phyloP scores from a whole-genome alignment of 306 rosid genomes.

The Cicer pinnatifidum region DNA sequence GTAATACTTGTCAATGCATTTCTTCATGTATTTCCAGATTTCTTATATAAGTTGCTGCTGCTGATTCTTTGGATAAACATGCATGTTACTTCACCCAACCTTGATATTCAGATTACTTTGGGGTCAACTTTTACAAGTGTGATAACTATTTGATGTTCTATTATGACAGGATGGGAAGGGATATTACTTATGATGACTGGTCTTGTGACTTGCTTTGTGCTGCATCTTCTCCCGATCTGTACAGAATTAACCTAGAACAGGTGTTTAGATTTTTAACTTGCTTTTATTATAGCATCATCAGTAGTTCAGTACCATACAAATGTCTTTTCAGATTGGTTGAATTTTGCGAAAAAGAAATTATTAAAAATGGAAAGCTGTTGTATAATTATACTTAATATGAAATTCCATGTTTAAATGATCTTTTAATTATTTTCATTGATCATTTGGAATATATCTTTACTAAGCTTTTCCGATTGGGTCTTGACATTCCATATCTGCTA shows the following conservation, averaged over 20 bases:
- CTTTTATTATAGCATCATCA: not conserved
- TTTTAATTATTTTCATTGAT: conserved; percentile 17
- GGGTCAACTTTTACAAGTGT: conserved; percentile 5
- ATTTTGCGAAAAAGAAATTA: conserved; percentile 7
- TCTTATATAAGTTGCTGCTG: conserved; percentile 26
- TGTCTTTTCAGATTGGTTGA: conserved; percentile 34
- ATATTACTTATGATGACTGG: conserved; percentile 81
- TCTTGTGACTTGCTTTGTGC: conserved; percentile 98
- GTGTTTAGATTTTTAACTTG: conserved; percentile 50
- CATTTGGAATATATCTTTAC: conserved; percentile 20
- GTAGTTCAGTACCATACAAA: not conserved
- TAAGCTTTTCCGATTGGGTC: conserved; percentile 20
- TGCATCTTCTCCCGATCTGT: conserved; percentile 88
- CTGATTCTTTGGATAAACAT: conserved; percentile 8
- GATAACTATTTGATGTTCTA: conserved; percentile 36
- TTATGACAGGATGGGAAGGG: conserved; percentile 88
- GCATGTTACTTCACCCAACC: conserved; percentile 10
- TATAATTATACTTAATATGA: conserved; percentile 30
- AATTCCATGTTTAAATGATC: conserved; percentile 14
- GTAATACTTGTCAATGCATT: conserved; percentile 7
- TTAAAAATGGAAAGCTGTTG: not conserved
- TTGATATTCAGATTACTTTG: not conserved
- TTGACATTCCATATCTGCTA: conserved; percentile 7
- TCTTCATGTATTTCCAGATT: conserved; percentile 25
- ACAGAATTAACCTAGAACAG: conserved; percentile 92